Conservation (phyloP, 2,329 filamentous ascomycete genomes). For the Xylariaceae sp. region DNA sequence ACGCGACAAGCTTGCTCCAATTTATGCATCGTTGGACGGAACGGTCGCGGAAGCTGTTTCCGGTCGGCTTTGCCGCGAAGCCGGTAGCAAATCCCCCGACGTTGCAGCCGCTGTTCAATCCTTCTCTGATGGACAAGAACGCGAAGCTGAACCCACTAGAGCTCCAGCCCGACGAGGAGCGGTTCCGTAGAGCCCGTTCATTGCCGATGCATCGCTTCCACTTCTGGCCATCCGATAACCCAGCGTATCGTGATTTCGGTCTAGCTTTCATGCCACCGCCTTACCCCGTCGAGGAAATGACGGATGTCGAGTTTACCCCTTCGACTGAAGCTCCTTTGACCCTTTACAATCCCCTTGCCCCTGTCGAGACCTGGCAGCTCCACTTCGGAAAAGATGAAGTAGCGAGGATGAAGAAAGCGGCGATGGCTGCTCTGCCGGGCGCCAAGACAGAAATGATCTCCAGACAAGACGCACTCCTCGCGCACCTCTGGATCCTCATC, state of each 20-base stretch:
- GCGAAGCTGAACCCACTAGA: slow-evolving; percentile 26
- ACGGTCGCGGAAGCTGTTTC: slow-evolving; percentile 24
- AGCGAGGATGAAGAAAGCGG: slow-evolving; percentile 30
- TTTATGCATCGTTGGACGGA: slow-evolving; percentile 42
- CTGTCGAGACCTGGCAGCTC: slow-evolving; percentile 34
- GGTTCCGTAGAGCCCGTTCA: slow-evolving; percentile 29
- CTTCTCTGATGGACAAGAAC: slow-evolving; percentile 35
- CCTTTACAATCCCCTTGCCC: slow-evolving; percentile 36
- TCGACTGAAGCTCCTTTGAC: slow-evolving; percentile 37
- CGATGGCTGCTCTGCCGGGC: slow-evolving; percentile 13
- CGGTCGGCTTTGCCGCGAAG: not conserved
- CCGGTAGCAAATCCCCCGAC: not conserved
- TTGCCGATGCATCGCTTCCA: slow-evolving; percentile 44
- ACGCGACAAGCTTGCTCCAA: slow-evolving; percentile 39
- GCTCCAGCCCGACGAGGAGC: slow-evolving; percentile 25
- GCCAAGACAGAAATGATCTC: slow-evolving; percentile 25
- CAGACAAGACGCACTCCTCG: slow-evolving; percentile 41
- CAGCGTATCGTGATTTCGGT: slow-evolving; percentile 29
- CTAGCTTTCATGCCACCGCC: slow-evolving; percentile 26
- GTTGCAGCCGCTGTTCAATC: slow-evolving; percentile 34
- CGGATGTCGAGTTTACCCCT: slow-evolving; percentile 23
- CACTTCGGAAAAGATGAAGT: slow-evolving; percentile 37
- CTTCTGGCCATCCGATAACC: slow-evolving; percentile 38
- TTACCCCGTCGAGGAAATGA: slow-evolving; percentile 24
- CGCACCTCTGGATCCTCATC: slow-evolving; percentile 42